Evolutionary conservation across 139 green algal genomes (phyloP), one percentile per base, ranked within the genome.

Genomic region (Picochlorum sp.): DNA sequence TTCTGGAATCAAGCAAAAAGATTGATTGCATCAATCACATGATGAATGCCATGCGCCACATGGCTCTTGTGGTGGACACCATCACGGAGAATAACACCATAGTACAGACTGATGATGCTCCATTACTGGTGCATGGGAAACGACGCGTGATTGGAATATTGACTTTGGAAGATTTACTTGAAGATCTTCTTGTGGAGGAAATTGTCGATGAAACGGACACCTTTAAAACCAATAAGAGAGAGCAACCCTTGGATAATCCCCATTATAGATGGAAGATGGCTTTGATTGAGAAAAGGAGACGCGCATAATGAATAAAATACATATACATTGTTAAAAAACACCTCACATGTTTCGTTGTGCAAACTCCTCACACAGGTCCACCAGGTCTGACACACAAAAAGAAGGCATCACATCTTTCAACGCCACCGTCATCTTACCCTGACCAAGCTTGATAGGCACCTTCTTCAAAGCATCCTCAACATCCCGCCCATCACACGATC

Each of bases 21-120:
- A 81, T 92, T 72, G 89, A 97, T 82, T 82, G 95, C 74, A 76
- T 97, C 18, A 84, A 85, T 71, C 80, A 96, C 18, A 95, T 97
- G 70, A 77, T 94, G 71, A 89, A 84, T 3, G 88, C 88, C 57
- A 78, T 82, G 30, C 85, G 66, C 59, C 89, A 96, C 81, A 92
- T 96, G 87, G 90, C 85, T 24, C 57, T 95, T 52, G 83, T 96
- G 44, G 4, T 23, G 20, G 60, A 66, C 8, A 56, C 37, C 15
- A 23, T 23, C 34, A 20, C 16, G 37, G 34, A 45, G 31, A 28
- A 11, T 20, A 16, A 59, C 21, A 59, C 21, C 6, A 59, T 14
- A 41, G 34, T 41, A 14, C 34, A 41, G 8, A 41, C 34, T 41
- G 34, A 41, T 41, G 34, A 14, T 13, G 34, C 34, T 9, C 34